Percentiles rank a stretch among this genome's conserved stretches.
phyloP scores from a whole-genome alignment of 768 basidiomycete genomes.

The Leccinum imitatum region DNA sequence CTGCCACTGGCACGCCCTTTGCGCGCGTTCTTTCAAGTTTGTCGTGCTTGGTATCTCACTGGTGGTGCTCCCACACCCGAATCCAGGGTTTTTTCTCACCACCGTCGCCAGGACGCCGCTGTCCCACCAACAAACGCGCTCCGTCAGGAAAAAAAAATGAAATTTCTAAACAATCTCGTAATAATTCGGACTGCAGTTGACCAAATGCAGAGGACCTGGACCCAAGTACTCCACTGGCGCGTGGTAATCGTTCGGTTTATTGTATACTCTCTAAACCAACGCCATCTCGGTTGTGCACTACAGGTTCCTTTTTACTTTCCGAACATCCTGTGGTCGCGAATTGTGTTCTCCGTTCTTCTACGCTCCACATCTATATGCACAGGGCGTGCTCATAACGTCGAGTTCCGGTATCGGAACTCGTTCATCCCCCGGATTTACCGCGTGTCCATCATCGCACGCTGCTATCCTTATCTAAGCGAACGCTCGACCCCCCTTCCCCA shows the following conservation, averaged over 20 bases:
- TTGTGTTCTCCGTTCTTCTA: constrained; percentile 6
- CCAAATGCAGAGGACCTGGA: constrained; percentile 25
- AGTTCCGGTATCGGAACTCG: constrained; percentile 28
- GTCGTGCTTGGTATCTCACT: constrained; percentile 6
- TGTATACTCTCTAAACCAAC: neutral
- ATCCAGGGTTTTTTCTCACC: constrained; percentile 26
- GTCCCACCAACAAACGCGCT: constrained; percentile 14
- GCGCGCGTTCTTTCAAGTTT: constrained; percentile 25
- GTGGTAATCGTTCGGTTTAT: constrained; percentile 26
- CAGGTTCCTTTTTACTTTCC: constrained; percentile 5
- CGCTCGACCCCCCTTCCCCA: constrained; percentile 3
- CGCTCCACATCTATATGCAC: neutral
- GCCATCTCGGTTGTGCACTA: neutral
- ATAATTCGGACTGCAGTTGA: constrained; percentile 12
- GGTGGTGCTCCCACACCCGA: constrained; percentile 15
- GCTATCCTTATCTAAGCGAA: constrained; percentile 31
- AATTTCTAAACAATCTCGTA: constrained; percentile 26
- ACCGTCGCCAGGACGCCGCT: constrained; percentile 18
- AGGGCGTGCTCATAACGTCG: neutral
- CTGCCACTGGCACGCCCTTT: constrained; percentile 32
- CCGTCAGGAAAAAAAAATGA: constrained; percentile 5
- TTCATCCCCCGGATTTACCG: constrained; percentile 15
- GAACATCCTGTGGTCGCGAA: constrained; percentile 16
- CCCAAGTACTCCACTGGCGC: constrained; percentile 27
- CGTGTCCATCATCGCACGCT: constrained; percentile 6